Evolutionary conservation across 2,329 filamentous ascomycete species (phyloP), one percentile per base, ranked within the genome.

Genomic region (Beauveria rudraprayagi): DNA sequence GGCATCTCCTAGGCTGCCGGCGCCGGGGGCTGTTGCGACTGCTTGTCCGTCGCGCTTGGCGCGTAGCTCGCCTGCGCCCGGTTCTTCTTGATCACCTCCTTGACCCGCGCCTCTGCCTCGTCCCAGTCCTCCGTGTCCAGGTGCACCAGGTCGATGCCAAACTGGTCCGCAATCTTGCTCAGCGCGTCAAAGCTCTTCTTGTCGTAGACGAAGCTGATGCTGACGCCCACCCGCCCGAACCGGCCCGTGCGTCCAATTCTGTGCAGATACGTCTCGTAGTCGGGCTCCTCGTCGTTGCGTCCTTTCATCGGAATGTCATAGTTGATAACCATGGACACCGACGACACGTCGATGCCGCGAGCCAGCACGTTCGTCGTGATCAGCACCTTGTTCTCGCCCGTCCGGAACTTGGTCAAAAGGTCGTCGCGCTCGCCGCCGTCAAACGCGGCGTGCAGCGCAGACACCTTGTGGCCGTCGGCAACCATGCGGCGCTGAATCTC

Each of bases 311-410:
- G 88, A 62, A 91, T 89, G 67, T 91, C 89, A 76, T 99, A 99
- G 80, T 99, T 99, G 80, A 99, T 92, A 59, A 99, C 94, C 88
- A 99, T 94, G 10, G 92, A 96, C 16, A 99, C 94, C 30, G 77
- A 95, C 75, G 72, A 97, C 78, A 86, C 84, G 70, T 99, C 94
- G 69, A 99, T 97, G 72, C 94, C 94, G 71, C 94, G 92, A 9
- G 94, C 90, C 62, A 99, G 83, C 43, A 99, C 92, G 70, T 99
- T 99, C 67, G 94, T 99, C 1, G 94, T 95, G 70, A 99, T 97
- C 64, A 99, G 87, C 9, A 99, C 94, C 78, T 99, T 99, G 70
- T 91, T 91, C 62, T 88, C 83, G 44, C 93, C 93, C 50, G 78
- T 83, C 62, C 94, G 87, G 83, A 99, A 99, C 61, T 89, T 84